These are phyloP conservation scores for Xylaria bambusicola DNA, from an alignment of 495 filamentous ascomycete genomes.

Conservation along the genomic window DNA sequence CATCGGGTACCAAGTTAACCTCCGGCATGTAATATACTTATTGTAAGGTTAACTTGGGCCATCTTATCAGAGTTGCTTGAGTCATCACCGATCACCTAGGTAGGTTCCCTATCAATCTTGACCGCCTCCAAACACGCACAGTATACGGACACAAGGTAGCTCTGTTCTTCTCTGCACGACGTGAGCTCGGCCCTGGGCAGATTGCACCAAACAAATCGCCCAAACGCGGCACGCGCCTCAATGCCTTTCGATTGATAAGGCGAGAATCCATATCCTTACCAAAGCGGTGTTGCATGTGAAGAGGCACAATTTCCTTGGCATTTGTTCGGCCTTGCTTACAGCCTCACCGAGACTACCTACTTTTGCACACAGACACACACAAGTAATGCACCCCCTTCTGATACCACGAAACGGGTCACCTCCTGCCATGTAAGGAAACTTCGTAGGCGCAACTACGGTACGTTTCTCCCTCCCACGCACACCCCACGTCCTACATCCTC, in stretches of 20 bases:
- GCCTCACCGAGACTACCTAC: neutral
- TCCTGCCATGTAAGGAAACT: neutral
- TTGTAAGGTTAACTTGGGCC: no score
- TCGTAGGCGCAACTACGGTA: neutral
- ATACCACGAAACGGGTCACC: neutral
- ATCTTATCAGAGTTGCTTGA: conserved; percentile 7
- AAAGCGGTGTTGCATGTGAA: neutral
- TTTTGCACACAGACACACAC: neutral
- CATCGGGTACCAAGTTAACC: no score
- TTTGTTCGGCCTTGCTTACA: neutral
- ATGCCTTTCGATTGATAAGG: conserved; percentile 11
- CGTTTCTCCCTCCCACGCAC: conserved; percentile 1
- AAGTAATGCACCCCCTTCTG: neutral
- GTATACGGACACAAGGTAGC: conserved; percentile 1
- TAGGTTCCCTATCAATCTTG: neutral
- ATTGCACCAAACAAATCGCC: conserved; percentile 15
- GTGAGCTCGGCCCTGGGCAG: neutral
- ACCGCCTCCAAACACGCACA: conserved; percentile 13
- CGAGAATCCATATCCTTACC: neutral
- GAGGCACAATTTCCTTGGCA: neutral
- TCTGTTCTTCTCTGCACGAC: neutral
- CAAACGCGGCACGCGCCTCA: conserved; percentile 8
- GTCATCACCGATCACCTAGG: neutral
- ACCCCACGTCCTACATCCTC: neutral
- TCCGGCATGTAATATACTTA: no score